These are phyloP conservation scores for Acrocalymma vagum DNA, from an alignment of 2,329 filamentous ascomycete species.

Conservation along the genomic window DNA sequence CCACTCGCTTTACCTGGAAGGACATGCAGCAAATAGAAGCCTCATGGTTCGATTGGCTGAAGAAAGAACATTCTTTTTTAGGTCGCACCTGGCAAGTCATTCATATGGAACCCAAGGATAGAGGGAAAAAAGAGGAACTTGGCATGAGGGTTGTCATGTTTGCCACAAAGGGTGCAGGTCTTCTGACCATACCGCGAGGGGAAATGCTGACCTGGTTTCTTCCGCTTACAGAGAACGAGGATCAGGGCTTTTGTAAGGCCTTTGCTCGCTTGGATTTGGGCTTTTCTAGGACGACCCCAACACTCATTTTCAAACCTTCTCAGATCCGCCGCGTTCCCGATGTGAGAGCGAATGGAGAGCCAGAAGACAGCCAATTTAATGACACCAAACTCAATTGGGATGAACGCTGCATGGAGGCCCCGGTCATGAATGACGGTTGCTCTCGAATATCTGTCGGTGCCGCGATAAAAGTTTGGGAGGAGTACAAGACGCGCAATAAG, in stretches of 20 bases:
- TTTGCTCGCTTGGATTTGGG: conserved; percentile 54
- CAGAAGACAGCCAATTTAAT: conserved; percentile 46
- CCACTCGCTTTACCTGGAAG: conserved; percentile 12
- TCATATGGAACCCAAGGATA: conserved; percentile 47
- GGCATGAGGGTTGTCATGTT: conserved; percentile 45
- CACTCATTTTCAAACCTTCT: conserved; percentile 43
- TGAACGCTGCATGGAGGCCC: conserved; percentile 2
- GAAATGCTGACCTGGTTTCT: conserved; percentile 52
- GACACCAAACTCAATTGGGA: conserved; percentile 41
- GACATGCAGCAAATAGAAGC: conserved; percentile 25
- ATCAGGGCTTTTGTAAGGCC: conserved; percentile 51
- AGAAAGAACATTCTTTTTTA: conserved; percentile 47
- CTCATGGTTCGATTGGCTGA: conserved; percentile 46
- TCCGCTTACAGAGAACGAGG: conserved; percentile 41
- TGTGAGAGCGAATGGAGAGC: conserved; percentile 36
- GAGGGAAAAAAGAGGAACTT: conserved; percentile 32
- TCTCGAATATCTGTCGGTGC: conserved; percentile 70
- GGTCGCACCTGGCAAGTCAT: conserved; percentile 53
- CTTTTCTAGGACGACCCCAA: conserved; percentile 51
- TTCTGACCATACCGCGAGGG: conserved; percentile 13
- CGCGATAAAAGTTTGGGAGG: conserved; percentile 60
- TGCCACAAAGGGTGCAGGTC: conserved; percentile 35
- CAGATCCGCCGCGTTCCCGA: conserved; percentile 47
- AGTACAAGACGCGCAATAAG: conserved; percentile 61
- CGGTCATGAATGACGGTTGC: conserved; percentile 65